Evolutionary conservation across 768 basidiomycete genomes (phyloP), one percentile per base, ranked within the genome.

Genomic region (Chalciporus piperatus): DNA sequence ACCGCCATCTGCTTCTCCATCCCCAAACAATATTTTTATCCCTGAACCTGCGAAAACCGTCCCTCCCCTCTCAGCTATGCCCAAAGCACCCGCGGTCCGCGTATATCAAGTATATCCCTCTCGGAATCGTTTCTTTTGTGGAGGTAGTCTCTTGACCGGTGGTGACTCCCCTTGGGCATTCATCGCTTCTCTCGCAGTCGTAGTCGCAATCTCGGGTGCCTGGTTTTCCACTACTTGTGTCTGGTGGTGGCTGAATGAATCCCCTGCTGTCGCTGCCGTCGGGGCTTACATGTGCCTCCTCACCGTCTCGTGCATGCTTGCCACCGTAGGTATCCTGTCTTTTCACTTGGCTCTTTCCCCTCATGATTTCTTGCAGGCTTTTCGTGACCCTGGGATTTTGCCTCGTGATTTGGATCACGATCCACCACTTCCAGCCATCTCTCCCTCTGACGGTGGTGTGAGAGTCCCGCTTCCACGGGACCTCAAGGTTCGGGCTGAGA

Each of bases 191-290:
- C 71, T 95, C 44, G 63, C 67, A 1, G 48, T 96, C 19, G 72
- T 87, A 23, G 63, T 93, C 22, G 76, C 76, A 2, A 76, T 98
- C 41, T 74, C 89, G 2, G 91, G 84, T 0, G 69, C 88, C 9
- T 99, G 92, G 90, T 83, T 97, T 56, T 89, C 83, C 10, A 92
- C 92, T 22, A 94, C 92, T 1, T 87, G 85, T 41, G 83, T 86
- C 16, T 96, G 86, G 82, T 86, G 95, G 80, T 98, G 95, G 94
- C 71, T 73, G 33, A 74, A 93, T 59, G 76, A 84, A 52, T 88
- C 89, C 44, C 80, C 85, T 6, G 84, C 82, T 5, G 79, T 85
- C 13, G 86, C 87, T 0, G 77, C 74, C 17, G 74, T 86, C n/a
- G 84, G 85, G 41, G 78, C 77, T 48, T 83, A 82, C 55, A 69